These are phyloP conservation scores for Lagenidium giganteum DNA, from an alignment of 352 stramenopile genomes.

Conservation along the genomic window DNA sequence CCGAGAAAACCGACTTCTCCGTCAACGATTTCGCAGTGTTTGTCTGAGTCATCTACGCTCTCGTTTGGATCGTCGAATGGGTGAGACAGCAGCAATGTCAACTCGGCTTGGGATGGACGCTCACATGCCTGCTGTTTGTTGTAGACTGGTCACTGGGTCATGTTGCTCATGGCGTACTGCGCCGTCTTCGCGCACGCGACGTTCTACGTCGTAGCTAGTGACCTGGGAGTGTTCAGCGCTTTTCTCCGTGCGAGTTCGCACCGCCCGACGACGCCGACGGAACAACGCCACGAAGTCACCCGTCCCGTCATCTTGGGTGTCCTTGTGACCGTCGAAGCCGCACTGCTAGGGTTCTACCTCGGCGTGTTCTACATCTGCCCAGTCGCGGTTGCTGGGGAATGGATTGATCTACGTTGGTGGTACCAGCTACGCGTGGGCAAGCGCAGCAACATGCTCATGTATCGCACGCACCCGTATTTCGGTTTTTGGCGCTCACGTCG, in stretches of 20 bases:
- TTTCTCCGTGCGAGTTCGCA: neutral
- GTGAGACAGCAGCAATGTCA: too few relatives aligned
- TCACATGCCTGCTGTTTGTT: neutral
- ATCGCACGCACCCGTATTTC: too few relatives aligned
- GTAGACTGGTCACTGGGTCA: constrained; percentile 5
- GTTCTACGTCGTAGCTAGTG: constrained; percentile 18
- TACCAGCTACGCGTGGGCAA: constrained; percentile 18
- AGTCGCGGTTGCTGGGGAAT: constrained; percentile 18
- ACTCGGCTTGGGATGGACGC: too few relatives aligned
- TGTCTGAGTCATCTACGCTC: constrained; percentile 17
- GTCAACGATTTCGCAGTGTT: too few relatives aligned
- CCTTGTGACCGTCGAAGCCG: constrained; percentile 26
- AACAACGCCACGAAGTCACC: constrained; percentile 3
- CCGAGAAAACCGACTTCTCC: too few relatives aligned
- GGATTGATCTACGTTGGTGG: constrained; percentile 22
- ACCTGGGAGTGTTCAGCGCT: constrained; percentile 18
- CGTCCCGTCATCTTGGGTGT: constrained; percentile 10
- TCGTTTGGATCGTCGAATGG: too few relatives aligned
- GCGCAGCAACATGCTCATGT: constrained; percentile 19
- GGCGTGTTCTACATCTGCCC: constrained; percentile 34
- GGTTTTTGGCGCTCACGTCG: constrained; percentile 8
- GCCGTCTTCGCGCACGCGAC: constrained; percentile 17
- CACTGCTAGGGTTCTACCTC: constrained; percentile 25
- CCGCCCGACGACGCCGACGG: too few relatives aligned
- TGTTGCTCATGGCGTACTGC: constrained; percentile 21